A percentile compares a stretch with the other conserved stretches of the same genome.
phyloP scores from a whole-genome alignment of 108 stramenopile genomes.

The Ochromonas danica region DNA sequence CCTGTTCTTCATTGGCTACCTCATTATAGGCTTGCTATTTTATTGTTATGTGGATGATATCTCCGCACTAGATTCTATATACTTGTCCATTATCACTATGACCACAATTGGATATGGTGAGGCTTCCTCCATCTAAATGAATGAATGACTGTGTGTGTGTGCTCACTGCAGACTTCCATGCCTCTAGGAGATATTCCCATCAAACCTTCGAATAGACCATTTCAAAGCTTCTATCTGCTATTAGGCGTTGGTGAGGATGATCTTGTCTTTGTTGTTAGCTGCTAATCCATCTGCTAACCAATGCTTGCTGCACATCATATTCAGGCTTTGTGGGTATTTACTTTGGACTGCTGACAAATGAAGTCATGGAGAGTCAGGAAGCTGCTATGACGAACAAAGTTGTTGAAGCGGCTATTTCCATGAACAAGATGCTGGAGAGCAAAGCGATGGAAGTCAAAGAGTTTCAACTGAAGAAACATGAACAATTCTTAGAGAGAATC shows the following conservation, averaged over 20 bases:
- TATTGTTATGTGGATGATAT: neutral
- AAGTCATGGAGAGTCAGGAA: neutral
- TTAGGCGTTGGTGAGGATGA: too few relatives aligned
- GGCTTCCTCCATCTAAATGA: neutral
- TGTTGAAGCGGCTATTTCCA: too few relatives aligned
- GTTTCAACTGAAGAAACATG: neutral
- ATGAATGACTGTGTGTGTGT: too few relatives aligned
- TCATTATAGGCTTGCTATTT: constrained; percentile 17
- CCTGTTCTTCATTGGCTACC: neutral
- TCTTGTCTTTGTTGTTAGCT: too few relatives aligned
- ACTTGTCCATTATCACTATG: constrained; percentile 27
- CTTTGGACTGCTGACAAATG: neutral
- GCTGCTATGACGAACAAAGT: too few relatives aligned
- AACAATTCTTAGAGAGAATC: neutral
- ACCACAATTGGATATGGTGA: constrained; percentile 40
- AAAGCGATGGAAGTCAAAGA: neutral
- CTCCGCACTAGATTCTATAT: constrained; percentile 8
- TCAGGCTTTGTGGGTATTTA: neutral
- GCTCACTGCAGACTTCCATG: too few relatives aligned
- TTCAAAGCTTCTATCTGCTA: neutral
- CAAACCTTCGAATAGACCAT: neutral
- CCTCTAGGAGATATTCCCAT: neutral
- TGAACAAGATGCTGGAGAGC: neutral
- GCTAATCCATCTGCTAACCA: too few relatives aligned
- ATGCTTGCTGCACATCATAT: too few relatives aligned